Evolutionary conservation across 225 moss, liverwort and hornwort genomes (phyloP).

Genomic region (Lunularia cruciata): DNA sequence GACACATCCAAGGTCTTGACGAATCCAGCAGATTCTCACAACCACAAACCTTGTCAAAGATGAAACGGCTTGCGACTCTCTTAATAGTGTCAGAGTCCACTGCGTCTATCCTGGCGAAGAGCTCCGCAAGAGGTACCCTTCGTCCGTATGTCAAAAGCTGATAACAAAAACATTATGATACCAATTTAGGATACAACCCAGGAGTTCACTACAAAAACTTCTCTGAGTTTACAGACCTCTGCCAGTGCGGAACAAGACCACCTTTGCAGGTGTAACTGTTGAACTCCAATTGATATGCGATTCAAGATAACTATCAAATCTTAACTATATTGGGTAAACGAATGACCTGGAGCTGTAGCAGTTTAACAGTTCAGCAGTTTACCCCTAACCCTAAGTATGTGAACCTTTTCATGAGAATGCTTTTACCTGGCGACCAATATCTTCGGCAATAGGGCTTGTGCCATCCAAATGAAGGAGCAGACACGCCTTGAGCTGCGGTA

Average conservation of each 20-base stretch:
- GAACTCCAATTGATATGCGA: too few relatives aligned
- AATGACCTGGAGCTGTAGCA: too few relatives aligned
- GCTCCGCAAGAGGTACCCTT: slow-evolving; percentile 81
- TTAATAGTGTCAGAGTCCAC: slow-evolving; percentile 79
- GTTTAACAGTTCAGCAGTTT: too few relatives aligned
- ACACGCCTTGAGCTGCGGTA: slow-evolving; percentile 81
- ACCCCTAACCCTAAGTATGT: neutral
- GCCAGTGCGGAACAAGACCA: too few relatives aligned
- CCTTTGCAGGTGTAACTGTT: too few relatives aligned
- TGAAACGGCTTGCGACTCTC: slow-evolving; percentile 80
- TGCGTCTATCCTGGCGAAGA: slow-evolving; percentile 92
- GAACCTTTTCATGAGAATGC: neutral
- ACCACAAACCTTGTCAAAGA: slow-evolving; percentile 67
- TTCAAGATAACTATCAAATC: too few relatives aligned
- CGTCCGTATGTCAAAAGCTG: slow-evolving; percentile 89
- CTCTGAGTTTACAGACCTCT: too few relatives aligned
- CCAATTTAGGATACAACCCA: too few relatives aligned
- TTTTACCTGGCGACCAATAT: slow-evolving; percentile 88
- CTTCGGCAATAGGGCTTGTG: slow-evolving; percentile 82
- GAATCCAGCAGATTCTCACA: neutral
- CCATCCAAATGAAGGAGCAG: slow-evolving; percentile 85
- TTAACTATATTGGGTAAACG: too few relatives aligned
- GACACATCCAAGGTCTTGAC: neutral
- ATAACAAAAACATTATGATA: neutral
- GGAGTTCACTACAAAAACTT: too few relatives aligned